Conservation (phyloP, 1,284 basidiomycete genomes). For the Fistulina hepatica region DNA sequence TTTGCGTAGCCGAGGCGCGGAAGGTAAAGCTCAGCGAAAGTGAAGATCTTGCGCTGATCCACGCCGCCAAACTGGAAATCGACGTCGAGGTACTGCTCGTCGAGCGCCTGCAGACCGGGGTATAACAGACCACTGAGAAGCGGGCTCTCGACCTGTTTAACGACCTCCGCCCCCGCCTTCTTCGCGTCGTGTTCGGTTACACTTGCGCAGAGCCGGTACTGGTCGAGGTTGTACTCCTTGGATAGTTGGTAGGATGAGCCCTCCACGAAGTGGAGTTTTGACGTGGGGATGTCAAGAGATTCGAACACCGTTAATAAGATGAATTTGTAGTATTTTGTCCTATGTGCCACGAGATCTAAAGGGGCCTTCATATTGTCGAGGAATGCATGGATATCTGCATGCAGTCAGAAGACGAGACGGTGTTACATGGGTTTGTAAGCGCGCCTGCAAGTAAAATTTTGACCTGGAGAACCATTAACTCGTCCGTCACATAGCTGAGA, state of each 20-base stretch:
- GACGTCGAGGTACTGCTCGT: conserved; percentile 92
- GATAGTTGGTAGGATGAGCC: conserved; percentile 91
- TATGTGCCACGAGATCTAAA: conserved; percentile 82
- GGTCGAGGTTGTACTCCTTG: conserved; percentile 89
- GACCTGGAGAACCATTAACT: conserved; percentile 36
- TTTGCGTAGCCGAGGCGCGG: conserved; percentile 90
- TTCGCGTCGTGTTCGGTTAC: conserved; percentile 96
- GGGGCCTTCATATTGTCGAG: conserved; percentile 97
- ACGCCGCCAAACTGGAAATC: conserved; percentile 99
- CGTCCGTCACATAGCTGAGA: neutral
- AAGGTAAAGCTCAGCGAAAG: conserved; percentile 92
- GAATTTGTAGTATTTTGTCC: conserved; percentile 86
- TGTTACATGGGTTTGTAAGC: conserved; percentile 15
- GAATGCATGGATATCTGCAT: conserved; percentile 89
- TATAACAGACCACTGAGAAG: conserved; percentile 89
- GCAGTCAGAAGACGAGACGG: conserved; percentile 1
- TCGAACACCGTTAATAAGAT: conserved; percentile 77
- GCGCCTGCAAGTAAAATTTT: conserved; percentile 83
- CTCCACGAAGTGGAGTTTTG: conserved; percentile 76
- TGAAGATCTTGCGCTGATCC: conserved; percentile 99
- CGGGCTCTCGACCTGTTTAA: conserved; percentile 94
- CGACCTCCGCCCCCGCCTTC: conserved; percentile 98
- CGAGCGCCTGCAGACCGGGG: conserved; percentile 92
- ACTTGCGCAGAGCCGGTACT: conserved; percentile 82
- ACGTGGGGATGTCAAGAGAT: conserved; percentile 85